Evolutionary conservation across 139 green algal species (phyloP), one percentile per base, ranked within the genome.

Genomic region (Micractinium conductrix): DNA sequence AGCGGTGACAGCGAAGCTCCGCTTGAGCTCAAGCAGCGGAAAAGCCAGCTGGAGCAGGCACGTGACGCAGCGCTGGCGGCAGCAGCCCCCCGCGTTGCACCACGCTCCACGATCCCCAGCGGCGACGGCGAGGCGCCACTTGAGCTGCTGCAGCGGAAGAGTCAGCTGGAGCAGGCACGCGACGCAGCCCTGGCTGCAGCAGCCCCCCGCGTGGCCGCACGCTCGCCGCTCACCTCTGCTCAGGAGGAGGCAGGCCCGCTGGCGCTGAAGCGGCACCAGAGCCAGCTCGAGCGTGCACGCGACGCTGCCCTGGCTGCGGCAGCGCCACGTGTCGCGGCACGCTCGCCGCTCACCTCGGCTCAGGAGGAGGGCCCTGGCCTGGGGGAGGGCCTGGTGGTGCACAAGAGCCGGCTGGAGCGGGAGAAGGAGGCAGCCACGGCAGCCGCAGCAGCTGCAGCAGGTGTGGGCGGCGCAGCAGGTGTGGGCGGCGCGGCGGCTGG

Each of bases 401-500:
- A 68, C 45, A 80, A 86, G 43, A 71, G 58, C 65, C 12, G 45
- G 74, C 68, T 88, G 78, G 55, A 88, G 72, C 74, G 43, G 62
- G 78, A 78, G 42, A 40, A 80, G 19, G 78, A 74, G n/a, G 84
- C 76, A 6, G 78, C 79, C 53, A 48, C 43, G 74, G 76, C 62
- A 3, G 33, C 42, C 2, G 70, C 55, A 35, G 35, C 45, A 21
- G 35, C 17, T 37, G 65, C 65, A 14, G 70, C 70, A 28, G 70
- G 26, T 26, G 14, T 78, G 44, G 45, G 30, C 33, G 50, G 45
- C 45, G 74, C 26, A 5, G 45, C 74, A 19, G 19, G 45, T 26
- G 40, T 40, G 26, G 84, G 17, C 19, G 45, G 74, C 19, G 33
- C 30, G 26, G 74, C 35, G 37, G 71, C 71, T n/a, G n/a, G n/a